Conservation (phyloP, 2,329 filamentous ascomycete species). For the Pleoardoris graminearum region DNA sequence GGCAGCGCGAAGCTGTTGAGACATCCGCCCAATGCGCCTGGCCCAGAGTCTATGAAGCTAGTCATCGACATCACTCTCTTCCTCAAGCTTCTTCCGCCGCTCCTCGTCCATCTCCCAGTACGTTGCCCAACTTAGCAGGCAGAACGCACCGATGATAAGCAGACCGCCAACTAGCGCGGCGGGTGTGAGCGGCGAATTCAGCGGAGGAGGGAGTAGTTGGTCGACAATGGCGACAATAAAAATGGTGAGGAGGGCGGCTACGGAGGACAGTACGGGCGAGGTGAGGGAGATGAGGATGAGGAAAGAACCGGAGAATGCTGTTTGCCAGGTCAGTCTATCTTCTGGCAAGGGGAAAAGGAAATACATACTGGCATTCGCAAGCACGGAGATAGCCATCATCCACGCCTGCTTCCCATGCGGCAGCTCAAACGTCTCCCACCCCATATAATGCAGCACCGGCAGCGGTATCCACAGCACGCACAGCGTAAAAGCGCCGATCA, state of each 20-base stretch:
- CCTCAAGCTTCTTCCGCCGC: slow-evolving; percentile 60
- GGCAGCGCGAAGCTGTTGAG: not conserved
- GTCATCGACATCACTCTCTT: slow-evolving; percentile 52
- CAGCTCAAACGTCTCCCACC: slow-evolving; percentile 80
- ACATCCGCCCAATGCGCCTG: not conserved
- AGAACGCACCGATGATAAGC: slow-evolving; percentile 85
- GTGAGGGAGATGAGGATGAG: slow-evolving; percentile 91
- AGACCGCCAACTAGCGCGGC: slow-evolving; percentile 81
- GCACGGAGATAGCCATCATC: slow-evolving; percentile 77
- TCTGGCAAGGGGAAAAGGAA: no score
- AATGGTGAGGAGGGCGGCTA: slow-evolving; percentile 91
- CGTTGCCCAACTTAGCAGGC: slow-evolving; percentile 86
- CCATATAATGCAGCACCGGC: slow-evolving; percentile 77
- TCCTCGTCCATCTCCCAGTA: slow-evolving; percentile 93
- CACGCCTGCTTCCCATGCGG: slow-evolving; percentile 77
- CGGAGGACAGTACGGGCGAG: slow-evolving; percentile 86
- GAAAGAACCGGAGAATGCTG: slow-evolving; percentile 86
- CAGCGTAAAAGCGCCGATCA: slow-evolving; percentile 86
- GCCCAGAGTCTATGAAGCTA: no score
- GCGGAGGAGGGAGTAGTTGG: slow-evolving; percentile 71
- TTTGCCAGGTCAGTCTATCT: slow-evolving; percentile 15
- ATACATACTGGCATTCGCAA: slow-evolving; percentile 76
- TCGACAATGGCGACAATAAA: slow-evolving; percentile 94
- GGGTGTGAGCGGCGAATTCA: slow-evolving; percentile 71
- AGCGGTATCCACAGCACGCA: slow-evolving; percentile 89